phyloP scores from a whole-genome alignment of 805 yeast species.

The Brettanomyces custersianus region DNA sequence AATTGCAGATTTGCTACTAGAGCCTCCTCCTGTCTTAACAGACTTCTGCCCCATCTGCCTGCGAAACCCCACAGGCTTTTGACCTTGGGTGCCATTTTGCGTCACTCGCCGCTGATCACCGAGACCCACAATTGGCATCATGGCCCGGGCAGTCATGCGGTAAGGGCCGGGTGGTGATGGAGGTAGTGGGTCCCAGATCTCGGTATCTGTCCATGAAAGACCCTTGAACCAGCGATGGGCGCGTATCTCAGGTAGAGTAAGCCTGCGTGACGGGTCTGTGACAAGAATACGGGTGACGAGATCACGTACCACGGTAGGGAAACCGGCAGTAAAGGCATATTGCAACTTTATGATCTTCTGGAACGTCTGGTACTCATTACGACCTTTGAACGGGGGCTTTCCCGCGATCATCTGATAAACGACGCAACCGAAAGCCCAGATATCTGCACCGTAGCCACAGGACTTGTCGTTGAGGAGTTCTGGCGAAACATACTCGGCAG shows the following conservation, averaged over 20 bases:
- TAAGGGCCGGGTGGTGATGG: constrained; percentile 68
- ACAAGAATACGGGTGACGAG: constrained; percentile 61
- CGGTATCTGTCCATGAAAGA: constrained; percentile 44
- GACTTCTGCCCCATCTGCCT: too few species aligned
- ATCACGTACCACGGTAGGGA: constrained; percentile 66
- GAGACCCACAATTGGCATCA: constrained; percentile 63
- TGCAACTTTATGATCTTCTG: constrained; percentile 76
- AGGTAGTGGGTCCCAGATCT: constrained; percentile 44
- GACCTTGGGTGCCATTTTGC: too few species aligned
- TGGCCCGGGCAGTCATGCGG: constrained; percentile 65
- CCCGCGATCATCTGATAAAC: constrained; percentile 58
- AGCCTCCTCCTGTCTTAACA: too few species aligned
- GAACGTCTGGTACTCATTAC: constrained; percentile 73
- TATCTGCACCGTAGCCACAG: constrained; percentile 51
- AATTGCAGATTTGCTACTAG: neutral
- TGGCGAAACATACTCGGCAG: constrained; percentile 80
- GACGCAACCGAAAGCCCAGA: constrained; percentile 57
- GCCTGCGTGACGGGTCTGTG: constrained; percentile 54
- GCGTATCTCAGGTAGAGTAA: constrained; percentile 47
- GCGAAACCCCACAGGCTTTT: too few species aligned
- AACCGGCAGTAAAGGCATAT: constrained; percentile 79
- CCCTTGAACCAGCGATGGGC: constrained; percentile 54
- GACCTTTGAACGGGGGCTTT: constrained; percentile 73
- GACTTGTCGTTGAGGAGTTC: constrained; percentile 67
- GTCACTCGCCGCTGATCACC: too few species aligned